Evolutionary conservation across 202 grass and related monocot genomes (phyloP).

Genomic region (Setaria viridis): DNA sequence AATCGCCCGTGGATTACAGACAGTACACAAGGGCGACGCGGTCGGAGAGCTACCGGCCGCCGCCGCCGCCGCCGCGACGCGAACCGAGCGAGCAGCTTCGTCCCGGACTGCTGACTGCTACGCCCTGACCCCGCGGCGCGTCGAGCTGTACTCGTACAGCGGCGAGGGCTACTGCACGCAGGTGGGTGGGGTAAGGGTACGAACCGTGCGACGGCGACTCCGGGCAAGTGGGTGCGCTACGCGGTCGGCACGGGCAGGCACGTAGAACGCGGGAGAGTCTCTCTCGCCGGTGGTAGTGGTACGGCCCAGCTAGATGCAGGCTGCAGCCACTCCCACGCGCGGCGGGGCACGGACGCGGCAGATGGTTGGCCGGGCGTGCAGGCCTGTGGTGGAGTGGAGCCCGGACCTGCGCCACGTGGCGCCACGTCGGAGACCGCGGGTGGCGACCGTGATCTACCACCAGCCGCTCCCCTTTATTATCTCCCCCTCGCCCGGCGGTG

Average conservation of each 20-base stretch:
- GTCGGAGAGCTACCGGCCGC: not conserved
- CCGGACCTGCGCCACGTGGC: slow-evolving; percentile 8
- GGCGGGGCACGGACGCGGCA: not conserved
- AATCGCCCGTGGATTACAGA: not conserved
- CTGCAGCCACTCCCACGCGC: not conserved
- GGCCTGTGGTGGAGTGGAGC: not conserved
- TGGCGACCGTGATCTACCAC: slow-evolving; percentile 20
- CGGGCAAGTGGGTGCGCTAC: not conserved
- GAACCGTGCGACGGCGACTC: not conserved
- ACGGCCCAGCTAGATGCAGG: no score
- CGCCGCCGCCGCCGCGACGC: not conserved
- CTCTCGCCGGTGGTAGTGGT: not conserved
- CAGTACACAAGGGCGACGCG: not conserved
- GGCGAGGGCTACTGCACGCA: not conserved
- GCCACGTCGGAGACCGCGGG: not conserved
- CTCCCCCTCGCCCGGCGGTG: not conserved
- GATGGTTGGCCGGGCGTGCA: slow-evolving; percentile 22
- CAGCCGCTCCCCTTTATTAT: not conserved
- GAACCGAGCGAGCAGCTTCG: not conserved
- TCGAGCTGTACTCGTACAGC: not conserved
- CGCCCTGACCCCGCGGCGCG: not conserved
- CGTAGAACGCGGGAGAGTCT: not conserved
- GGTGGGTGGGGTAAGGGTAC: not conserved
- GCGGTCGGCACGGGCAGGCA: slow-evolving; percentile 18
- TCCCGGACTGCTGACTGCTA: not conserved